Evolutionary conservation across 305 asterid species (phyloP).

Genomic region (Stenogyne calaminthoides): DNA sequence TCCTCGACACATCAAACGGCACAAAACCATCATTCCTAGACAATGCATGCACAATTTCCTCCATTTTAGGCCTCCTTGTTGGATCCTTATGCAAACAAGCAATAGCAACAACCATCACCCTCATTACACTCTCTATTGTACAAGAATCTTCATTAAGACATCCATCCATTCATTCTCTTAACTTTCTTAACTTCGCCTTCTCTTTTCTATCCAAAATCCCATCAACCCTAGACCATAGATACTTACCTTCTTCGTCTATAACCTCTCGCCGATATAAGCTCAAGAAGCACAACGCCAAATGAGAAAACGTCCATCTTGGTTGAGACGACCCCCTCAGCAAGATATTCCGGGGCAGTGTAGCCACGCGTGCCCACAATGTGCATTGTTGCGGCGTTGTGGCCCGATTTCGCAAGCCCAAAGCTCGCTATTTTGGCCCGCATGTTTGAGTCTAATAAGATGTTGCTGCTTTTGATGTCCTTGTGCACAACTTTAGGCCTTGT

Average conservation of each 20-base stretch:
- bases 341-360: neutral
- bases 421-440: constrained; percentile 84
- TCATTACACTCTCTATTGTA: neutral
- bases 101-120: neutral
- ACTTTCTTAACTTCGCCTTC: neutral
- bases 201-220: neutral
- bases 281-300: neutral
- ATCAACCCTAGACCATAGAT: neutral
- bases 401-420: constrained; percentile 31
- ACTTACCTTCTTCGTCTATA: neutral
- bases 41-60: neutral
- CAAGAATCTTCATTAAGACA: neutral
- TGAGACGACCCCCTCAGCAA: neutral
- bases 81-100: neutral
- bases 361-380: neutral
- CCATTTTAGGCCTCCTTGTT: neutral
- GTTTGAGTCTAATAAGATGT: constrained; percentile 71
- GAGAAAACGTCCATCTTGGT: constrained; percentile 1
- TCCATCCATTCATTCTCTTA: neutral
- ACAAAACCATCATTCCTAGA: neutral
- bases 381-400: neutral
- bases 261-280: neutral
- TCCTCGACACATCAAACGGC: neutral
- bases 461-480: constrained; percentile 81
- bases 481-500: constrained; percentile 84